phyloP scores from a whole-genome alignment of 1,284 basidiomycete genomes.

The Gymnopus androsaceus region DNA sequence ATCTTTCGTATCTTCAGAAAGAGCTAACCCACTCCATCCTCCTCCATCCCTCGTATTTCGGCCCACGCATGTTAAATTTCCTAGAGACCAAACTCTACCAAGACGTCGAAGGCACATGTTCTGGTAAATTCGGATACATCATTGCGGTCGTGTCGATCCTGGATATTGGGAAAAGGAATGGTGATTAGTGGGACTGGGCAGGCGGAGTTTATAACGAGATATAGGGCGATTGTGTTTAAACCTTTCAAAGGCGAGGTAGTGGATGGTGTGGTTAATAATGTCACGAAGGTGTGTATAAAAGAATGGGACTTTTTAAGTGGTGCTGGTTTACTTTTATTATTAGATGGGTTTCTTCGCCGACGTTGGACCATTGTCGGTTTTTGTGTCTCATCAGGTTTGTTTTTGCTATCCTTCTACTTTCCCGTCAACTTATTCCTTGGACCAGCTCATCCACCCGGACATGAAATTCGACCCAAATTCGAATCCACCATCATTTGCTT shows the following conservation, averaged over 20 bases:
- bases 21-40: slow-evolving; percentile 94
- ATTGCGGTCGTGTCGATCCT: slow-evolving; percentile 92
- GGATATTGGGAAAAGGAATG: slow-evolving; percentile 89
- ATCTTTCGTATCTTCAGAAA: slow-evolving; percentile 58
- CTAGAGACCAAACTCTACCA: slow-evolving; percentile 92
- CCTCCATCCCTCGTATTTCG: slow-evolving; percentile 97
- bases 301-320: neutral
- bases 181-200: slow-evolving; percentile 91
- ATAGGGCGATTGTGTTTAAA: slow-evolving; percentile 94
- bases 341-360: slow-evolving; percentile 99
- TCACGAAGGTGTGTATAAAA: slow-evolving; percentile 78
- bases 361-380: slow-evolving; percentile 90
- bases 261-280: slow-evolving; percentile 94
- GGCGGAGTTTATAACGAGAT: slow-evolving; percentile 90
- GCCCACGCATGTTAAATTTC: slow-evolving; percentile 92
- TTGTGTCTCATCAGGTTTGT: slow-evolving; percentile 91
- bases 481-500: slow-evolving; percentile 89
- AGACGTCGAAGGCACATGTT: slow-evolving; percentile 97
- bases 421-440: slow-evolving; percentile 13
- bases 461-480: slow-evolving; percentile 92
- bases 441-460: slow-evolving; percentile 88
- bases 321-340: neutral
- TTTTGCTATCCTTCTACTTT: slow-evolving; percentile 17
- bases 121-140: slow-evolving; percentile 95
- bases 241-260: slow-evolving; percentile 99